Evolutionary conservation across 495 filamentous ascomycete species (phyloP), one percentile per base, ranked within the genome.

Genomic region (Penicillium cinerascens): DNA sequence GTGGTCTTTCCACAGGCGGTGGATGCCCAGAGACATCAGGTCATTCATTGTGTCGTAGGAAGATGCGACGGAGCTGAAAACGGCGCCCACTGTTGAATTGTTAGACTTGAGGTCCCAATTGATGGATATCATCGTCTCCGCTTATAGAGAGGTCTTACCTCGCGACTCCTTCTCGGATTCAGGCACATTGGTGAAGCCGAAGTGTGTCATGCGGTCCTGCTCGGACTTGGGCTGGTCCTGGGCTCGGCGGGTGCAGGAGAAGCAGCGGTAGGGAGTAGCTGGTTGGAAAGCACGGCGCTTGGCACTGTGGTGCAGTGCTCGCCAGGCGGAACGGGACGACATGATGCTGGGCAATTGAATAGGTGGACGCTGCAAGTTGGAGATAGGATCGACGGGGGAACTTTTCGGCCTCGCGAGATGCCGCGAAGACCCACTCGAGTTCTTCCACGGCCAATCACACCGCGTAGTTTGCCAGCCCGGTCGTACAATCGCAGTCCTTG

Each of bases 41-140:
- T 98, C 93, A 80, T 98, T 98, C 93, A 98, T 98, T 57, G 83
- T 84, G 68, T 97, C 92, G 77, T 93, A 88, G 23, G 85, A 89
- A 43, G 89, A 82, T 58, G 93, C 92, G 44, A 98, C 92, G 65
- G 89, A 95, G 71, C 91, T 93, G 78, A 97, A 98, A 54, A 98
- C 93, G 38, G 82, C 82, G 58, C 84, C 86, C 20, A 97, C 93
- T 89, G 56, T 38, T 46, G 18, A 3, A 22, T 18, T n/a, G 29
- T 67, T 62, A 73, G 62, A 25, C 27, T 11, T 11, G 0, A 3
- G 22, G 7, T 7, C 33, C 4, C 44, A 52, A 48, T 47, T 45
- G 35, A 4, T 8, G 13, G 23, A 18, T 4, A 35, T 21, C n/a
- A 7, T 40, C 15, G 5, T 22, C 36, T 44, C 42, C 11, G 29